Conservation (phyloP, 2,329 filamentous ascomycete species). For the Fusarium gaditjirri region DNA sequence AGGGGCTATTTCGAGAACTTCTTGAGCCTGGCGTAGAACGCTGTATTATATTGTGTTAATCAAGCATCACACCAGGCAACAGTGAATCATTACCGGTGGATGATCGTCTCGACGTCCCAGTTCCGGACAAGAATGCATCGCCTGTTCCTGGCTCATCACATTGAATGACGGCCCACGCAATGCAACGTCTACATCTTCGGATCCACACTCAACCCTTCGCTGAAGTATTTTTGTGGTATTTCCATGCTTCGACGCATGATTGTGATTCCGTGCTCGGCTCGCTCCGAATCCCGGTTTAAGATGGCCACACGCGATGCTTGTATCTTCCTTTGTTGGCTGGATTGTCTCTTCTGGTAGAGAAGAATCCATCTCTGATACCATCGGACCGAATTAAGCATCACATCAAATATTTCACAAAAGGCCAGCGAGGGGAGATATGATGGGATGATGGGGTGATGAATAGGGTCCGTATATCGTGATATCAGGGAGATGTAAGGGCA, state of each 20-base stretch:
- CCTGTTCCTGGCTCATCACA: slow-evolving; percentile 1
- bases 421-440: not conserved
- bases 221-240: not conserved
- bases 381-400: not conserved
- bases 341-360: not conserved
- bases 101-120: slow-evolving; percentile 1
- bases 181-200: slow-evolving; percentile 12
- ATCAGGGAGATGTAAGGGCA: slow-evolving; percentile 5
- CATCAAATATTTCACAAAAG: not conserved
- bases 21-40: slow-evolving; percentile 12
- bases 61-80: too few relatives aligned
- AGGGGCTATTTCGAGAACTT: slow-evolving; percentile 18
- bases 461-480: slow-evolving; percentile 1
- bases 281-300: not conserved
- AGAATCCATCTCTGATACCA: slow-evolving; percentile 13
- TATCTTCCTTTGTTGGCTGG: not conserved
- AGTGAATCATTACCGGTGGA: not conserved
- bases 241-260: not conserved
- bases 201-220: slow-evolving; percentile 2
- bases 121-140: slow-evolving; percentile 34
- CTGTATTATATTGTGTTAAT: slow-evolving; percentile 20
- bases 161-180: slow-evolving; percentile 9
- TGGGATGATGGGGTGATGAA: not conserved
- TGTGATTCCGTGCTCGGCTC: not conserved
- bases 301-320: not conserved